Conservation (phyloP, 345 rosid species). For the Bruguiera gymnorhiza region DNA sequence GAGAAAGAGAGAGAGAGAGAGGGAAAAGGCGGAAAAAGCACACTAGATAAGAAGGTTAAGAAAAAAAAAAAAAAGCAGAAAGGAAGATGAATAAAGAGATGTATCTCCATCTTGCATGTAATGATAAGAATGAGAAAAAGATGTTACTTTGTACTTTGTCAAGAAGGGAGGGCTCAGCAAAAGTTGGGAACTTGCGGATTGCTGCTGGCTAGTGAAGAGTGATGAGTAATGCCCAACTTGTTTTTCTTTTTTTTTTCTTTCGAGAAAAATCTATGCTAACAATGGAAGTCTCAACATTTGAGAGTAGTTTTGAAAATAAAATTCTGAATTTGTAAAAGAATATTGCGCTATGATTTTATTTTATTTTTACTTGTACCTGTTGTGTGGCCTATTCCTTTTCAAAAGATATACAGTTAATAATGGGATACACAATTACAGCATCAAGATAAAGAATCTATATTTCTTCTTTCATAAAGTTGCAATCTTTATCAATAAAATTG, state of each 20-base stretch:
- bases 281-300: no score
- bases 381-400: no score
- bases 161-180: conserved; percentile 36
- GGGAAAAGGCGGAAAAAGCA: conserved; percentile 19
- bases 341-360: no score
- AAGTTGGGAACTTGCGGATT: not conserved
- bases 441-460: no score
- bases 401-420: no score
- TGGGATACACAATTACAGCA: no score
- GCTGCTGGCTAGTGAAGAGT: conserved; percentile 1
- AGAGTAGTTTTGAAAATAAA: no score
- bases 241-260: not conserved
- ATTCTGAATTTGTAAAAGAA: no score
- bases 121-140: conserved; percentile 27
- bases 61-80: conserved; percentile 10
- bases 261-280: no score
- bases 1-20: conserved; percentile 8
- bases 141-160: conserved; percentile 70
- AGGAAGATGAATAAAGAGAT: conserved; percentile 6
- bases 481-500: no score
- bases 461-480: no score
- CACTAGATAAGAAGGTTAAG: conserved; percentile 26
- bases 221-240: conserved; percentile 23
- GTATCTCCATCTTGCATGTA: not conserved
- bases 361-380: no score